Evolutionary conservation across 2,329 filamentous ascomycete species (phyloP).

Genomic region (Aaosphaeria pasadenensis): DNA sequence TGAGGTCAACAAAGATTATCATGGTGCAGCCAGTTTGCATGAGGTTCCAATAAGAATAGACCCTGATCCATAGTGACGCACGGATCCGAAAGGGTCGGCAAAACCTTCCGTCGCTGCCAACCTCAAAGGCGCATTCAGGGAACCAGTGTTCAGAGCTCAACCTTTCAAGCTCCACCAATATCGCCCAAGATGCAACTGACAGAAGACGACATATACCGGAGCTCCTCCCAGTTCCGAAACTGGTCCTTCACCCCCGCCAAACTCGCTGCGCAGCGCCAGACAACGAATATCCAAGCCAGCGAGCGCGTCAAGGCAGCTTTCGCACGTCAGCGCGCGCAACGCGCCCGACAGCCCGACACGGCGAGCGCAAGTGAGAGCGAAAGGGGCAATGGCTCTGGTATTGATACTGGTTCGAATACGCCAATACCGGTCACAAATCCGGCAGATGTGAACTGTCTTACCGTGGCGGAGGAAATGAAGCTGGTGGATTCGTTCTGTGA

Average conservation of each 20-base stretch:
- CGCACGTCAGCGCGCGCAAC: slow-evolving; percentile 45
- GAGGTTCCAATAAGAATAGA: too few relatives aligned
- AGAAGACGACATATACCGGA: slow-evolving; percentile 88
- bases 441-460: slow-evolving; percentile 71
- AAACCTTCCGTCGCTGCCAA: too few relatives aligned
- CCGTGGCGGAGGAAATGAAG: slow-evolving; percentile 75
- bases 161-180: neutral
- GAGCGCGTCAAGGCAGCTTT: slow-evolving; percentile 62
- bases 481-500: slow-evolving; percentile 78
- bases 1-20: too few relatives aligned
- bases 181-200: slow-evolving; percentile 54
- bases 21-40: too few relatives aligned
- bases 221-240: slow-evolving; percentile 83
- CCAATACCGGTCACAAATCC: slow-evolving; percentile 25
- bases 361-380: slow-evolving; percentile 18
- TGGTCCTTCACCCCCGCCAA: slow-evolving; percentile 85
- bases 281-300: slow-evolving; percentile 77
- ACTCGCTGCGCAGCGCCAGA: slow-evolving; percentile 67
- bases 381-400: slow-evolving; percentile 20
- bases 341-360: slow-evolving; percentile 26
- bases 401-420: slow-evolving; percentile 34
- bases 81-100: too few relatives aligned
- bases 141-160: neutral
- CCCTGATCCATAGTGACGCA: too few relatives aligned
- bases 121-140: too few relatives aligned